phyloP scores from a whole-genome alignment of 352 stramenopile genomes.

The Phytophthora podocarpi region DNA sequence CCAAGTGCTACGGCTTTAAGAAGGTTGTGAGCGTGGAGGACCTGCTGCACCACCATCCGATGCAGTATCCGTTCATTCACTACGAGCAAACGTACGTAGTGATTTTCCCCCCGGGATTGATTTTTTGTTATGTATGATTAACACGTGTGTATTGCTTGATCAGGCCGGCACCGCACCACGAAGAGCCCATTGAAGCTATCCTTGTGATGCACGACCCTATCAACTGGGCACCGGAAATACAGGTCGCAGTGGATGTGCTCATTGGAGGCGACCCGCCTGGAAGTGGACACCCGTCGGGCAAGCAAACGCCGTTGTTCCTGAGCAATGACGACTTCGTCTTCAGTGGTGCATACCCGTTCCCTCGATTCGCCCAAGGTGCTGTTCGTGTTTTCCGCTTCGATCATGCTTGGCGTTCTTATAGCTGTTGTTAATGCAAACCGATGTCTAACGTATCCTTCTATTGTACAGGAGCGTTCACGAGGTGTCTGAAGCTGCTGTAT shows the following conservation, averaged over 20 bases:
- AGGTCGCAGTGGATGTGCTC: slow-evolving; percentile 90
- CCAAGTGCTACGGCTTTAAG: slow-evolving; percentile 79
- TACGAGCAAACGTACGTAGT: slow-evolving; percentile 65
- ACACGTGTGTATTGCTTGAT: background rate
- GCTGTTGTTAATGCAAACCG: background rate
- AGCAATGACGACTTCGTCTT: slow-evolving; percentile 92
- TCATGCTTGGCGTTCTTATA: background rate
- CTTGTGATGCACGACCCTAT: slow-evolving; percentile 92
- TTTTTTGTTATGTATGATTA: background rate
- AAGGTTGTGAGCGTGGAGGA: slow-evolving; percentile 82
- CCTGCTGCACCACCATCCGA: slow-evolving; percentile 70
- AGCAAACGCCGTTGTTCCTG: slow-evolving; percentile 79
- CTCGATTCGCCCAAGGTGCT: slow-evolving; percentile 82
- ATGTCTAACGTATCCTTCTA: background rate
- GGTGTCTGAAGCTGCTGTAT: slow-evolving; percentile 75
- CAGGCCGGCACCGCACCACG: slow-evolving; percentile 56
- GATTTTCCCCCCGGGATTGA: background rate
- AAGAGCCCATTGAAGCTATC: slow-evolving; percentile 83
- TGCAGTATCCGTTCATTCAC: slow-evolving; percentile 80
- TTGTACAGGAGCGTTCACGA: slow-evolving; percentile 67
- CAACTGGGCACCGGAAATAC: slow-evolving; percentile 88
- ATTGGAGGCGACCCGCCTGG: slow-evolving; percentile 81
- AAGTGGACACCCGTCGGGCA: slow-evolving; percentile 48
- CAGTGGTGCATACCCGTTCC: slow-evolving; percentile 79
- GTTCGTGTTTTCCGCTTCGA: background rate